Evolutionary conservation across 1,284 basidiomycete species (phyloP).

Genomic region (Moesziomyces globuligerus): DNA sequence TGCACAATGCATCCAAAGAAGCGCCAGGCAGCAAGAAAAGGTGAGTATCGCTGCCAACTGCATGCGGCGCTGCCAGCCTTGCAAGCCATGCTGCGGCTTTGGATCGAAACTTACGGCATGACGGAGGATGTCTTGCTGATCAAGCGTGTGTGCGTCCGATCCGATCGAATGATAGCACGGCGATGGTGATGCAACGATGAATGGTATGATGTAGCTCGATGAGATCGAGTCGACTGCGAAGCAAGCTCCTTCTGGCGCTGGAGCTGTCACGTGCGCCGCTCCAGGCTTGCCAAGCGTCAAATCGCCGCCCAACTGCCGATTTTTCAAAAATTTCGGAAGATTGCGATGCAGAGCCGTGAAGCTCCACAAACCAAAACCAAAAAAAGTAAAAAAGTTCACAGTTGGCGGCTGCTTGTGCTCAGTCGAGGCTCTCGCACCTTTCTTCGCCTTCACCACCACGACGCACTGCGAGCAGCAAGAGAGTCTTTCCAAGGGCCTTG

Average conservation of each 20-base stretch:
- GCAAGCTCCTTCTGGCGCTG: conserved; percentile 1
- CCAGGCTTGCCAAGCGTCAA: background rate
- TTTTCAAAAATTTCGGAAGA: conserved; percentile 5
- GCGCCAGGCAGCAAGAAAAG: no score
- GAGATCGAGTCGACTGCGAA: conserved; percentile 5
- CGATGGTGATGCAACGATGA: background rate
- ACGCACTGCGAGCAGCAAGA: conserved; percentile 30
- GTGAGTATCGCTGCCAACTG: no score
- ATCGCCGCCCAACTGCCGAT: background rate
- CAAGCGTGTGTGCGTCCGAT: background rate
- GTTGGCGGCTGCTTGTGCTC: background rate
- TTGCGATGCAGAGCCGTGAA: background rate
- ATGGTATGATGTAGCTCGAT: no score
- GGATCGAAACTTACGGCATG: conserved; percentile 37
- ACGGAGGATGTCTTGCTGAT: no score
- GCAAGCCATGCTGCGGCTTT: no score
- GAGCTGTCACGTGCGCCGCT: conserved; percentile 22
- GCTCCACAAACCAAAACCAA: background rate
- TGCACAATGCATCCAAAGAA: conserved; percentile 6
- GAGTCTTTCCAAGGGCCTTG: conserved; percentile 56
- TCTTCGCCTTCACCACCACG: conserved; percentile 6
- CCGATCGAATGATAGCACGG: background rate
- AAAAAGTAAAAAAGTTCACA: no score
- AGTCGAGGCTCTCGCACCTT: conserved; percentile 4
- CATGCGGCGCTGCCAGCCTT: no score